These are phyloP conservation scores for Leptographium galeiforme DNA, from an alignment of 2,329 filamentous ascomycete species.

Conservation along the genomic window DNA sequence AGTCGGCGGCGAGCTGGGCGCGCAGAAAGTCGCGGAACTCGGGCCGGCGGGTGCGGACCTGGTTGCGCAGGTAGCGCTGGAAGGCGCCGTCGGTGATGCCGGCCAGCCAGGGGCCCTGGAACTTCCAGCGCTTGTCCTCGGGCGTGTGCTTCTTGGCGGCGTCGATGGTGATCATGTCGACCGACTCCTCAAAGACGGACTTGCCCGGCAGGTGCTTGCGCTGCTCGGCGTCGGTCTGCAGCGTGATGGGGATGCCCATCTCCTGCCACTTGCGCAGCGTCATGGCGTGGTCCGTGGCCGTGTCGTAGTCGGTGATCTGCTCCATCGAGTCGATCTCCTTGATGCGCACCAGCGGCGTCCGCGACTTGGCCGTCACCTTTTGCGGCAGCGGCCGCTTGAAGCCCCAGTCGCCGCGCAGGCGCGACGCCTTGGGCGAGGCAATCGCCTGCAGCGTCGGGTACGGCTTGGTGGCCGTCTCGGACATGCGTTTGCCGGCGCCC, in stretches of 20 bases:
- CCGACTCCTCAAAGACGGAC: constrained; percentile 47
- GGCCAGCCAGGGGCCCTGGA: constrained; percentile 52
- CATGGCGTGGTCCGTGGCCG: constrained; percentile 66
- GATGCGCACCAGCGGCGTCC: constrained; percentile 64
- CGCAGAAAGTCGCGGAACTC: constrained; percentile 44
- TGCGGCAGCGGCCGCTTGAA: constrained; percentile 74
- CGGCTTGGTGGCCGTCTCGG: constrained; percentile 57
- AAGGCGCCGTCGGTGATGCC: constrained; percentile 49
- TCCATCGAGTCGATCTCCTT: constrained; percentile 72
- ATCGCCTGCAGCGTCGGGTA: constrained; percentile 78
- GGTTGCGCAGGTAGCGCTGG: constrained; percentile 37
- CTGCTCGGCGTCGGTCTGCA: constrained; percentile 11
- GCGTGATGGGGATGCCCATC: constrained; percentile 52
- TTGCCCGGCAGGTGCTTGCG: constrained; percentile 17
- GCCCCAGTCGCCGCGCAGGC: constrained; percentile 77
- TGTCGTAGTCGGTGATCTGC: constrained; percentile 78
- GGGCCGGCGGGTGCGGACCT: constrained; percentile 36
- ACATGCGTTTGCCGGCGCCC: constrained; percentile 34
- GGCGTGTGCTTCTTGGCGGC: constrained; percentile 19
- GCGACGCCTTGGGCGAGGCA: constrained; percentile 59
- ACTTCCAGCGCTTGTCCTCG: constrained; percentile 48
- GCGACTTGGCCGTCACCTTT: constrained; percentile 57
- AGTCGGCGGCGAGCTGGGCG: constrained; percentile 30
- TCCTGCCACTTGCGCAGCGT: constrained; percentile 80
- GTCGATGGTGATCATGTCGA: constrained; percentile 36